Percentiles rank a stretch among this genome's conserved stretches.
Conservation (phyloP, 176 grass and related monocot species). For the Musa troglodytarum region DNA sequence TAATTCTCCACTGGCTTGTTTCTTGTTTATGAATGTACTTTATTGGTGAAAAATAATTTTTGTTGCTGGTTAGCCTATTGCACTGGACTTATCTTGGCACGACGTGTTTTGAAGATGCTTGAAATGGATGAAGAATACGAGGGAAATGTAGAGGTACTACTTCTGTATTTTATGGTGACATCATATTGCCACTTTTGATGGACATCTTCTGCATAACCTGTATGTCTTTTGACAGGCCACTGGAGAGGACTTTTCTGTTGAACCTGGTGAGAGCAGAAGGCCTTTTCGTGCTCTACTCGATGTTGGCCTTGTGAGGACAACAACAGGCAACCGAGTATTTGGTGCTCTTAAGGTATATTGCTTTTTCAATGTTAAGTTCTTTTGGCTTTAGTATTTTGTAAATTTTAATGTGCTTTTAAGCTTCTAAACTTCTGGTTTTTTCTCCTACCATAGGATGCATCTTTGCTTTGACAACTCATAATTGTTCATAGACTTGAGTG, state of each 20-base stretch:
- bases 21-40: background rate
- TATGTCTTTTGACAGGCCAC: slow-evolving; percentile 25
- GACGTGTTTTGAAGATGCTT: slow-evolving; percentile 43
- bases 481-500: no score
- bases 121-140: slow-evolving; percentile 49
- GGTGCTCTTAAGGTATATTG: slow-evolving; percentile 52
- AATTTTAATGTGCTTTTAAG: background rate
- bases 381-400: background rate
- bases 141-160: slow-evolving; percentile 26
- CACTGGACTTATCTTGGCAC: slow-evolving; percentile 64
- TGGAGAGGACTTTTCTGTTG: slow-evolving; percentile 56
- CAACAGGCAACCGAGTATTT: slow-evolving; percentile 62
- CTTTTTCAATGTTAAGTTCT: background rate
- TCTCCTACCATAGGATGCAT: background rate
- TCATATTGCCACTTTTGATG: background rate
- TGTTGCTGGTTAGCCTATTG: slow-evolving; percentile 34
- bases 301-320: slow-evolving; percentile 66
- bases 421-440: background rate
- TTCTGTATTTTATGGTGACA: background rate
- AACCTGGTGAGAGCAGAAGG: slow-evolving; percentile 37
- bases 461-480: no score
- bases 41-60: background rate
- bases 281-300: slow-evolving; percentile 66
- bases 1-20: background rate
- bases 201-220: background rate